These are phyloP conservation scores for Metschnikowia continentalis DNA, from an alignment of 805 yeast genomes.

Conservation along the genomic window DNA sequence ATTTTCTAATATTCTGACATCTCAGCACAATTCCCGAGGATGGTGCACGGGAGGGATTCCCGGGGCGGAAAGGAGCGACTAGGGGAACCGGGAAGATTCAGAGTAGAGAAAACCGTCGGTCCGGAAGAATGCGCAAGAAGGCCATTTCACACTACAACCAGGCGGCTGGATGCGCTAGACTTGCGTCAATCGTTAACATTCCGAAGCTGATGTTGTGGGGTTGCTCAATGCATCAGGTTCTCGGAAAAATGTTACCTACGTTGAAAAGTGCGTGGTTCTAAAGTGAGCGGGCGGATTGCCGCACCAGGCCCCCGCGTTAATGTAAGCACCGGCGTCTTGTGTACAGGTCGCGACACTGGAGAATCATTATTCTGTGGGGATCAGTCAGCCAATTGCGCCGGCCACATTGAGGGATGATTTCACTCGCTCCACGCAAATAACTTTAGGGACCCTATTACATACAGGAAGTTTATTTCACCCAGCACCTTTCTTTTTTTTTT, in stretches of 20 bases:
- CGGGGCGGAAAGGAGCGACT: not conserved
- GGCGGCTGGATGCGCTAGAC: not conserved
- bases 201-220: not conserved
- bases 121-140: not conserved
- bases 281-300: not conserved
- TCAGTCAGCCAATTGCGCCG: not conserved
- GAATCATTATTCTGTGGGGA: constrained; percentile 1
- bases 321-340: not conserved
- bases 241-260: constrained; percentile 1
- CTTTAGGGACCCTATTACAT: not conserved
- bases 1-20: not conserved
- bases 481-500: not conserved
- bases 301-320: not conserved
- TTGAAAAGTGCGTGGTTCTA: not conserved
- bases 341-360: not conserved
- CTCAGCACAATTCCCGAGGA: not conserved
- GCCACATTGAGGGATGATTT: not conserved
- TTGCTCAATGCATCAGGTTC: not conserved
- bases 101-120: not conserved
- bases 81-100: not conserved
- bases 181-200: not conserved
- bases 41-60: not conserved
- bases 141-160: not conserved
- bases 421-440: not conserved
- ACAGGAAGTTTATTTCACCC: not conserved